Base-by-base conservation (phyloP, 371 early-diverging fungal species). In the Conidiobolus incongruus region DNA sequence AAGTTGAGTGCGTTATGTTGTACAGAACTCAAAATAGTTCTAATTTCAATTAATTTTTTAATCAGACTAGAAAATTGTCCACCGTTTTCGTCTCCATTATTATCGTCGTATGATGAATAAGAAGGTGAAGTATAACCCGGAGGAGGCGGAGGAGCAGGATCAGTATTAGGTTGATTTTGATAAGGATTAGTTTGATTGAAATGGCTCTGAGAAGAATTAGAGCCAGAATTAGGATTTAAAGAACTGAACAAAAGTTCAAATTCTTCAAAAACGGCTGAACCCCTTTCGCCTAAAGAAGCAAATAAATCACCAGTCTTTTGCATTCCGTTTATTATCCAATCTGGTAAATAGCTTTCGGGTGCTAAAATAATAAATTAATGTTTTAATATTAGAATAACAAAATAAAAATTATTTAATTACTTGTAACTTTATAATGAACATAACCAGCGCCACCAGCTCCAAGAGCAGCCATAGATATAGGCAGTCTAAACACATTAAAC, bases 11-110 rank as follows among this genome's bases (percentile, higher is more conserved):
- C 71, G 48, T 70, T 72, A 33, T 72, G 68, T 30, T 73, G 66
- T 46, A 91, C 77, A 1, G 82, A 72, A 52, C 86, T 81, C 28
- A 95, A 66, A 21, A 91, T 75, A 48, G 81, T 87, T 40, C 92
- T 77, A 24, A 95, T 77, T 50, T 95, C 93, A 34, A 95, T 85
- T 46, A 95, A 59, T 54, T 81, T 85, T 48, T 79, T 81, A 2
- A 91, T 95, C 49, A 95, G 54, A 51, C 77, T 62, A 78, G 90
- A 81, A 42, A 95, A 71, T 48, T 75, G 74, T 21, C 69, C 68
- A 42, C 70, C 73, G 6, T 72, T 67, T 19, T 47, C 38, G n/a
- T 21, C 38, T 30, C 13, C 16, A 16, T 44, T 40, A 2, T n/a
- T 3, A 11, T 36, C 28, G 16, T 22, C 29, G 30, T 15, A 21